These are phyloP conservation scores for Camelina hispida DNA, from an alignment of 345 rosid genomes.

Conservation along the genomic window DNA sequence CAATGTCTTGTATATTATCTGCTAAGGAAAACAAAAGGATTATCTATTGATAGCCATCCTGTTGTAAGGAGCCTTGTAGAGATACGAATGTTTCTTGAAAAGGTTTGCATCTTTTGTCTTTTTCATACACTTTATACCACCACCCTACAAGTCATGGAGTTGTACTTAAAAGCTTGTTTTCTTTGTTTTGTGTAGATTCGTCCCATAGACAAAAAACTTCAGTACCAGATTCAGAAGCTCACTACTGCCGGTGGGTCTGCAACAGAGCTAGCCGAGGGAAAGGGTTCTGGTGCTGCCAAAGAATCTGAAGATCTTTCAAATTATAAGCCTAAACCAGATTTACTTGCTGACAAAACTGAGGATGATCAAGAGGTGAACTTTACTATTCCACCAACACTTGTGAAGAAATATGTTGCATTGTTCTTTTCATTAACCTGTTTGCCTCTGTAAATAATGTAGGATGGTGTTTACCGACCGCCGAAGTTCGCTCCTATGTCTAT, in stretches of 20 bases:
- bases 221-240: constrained; percentile 91
- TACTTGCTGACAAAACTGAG: constrained; percentile 62
- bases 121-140: neutral
- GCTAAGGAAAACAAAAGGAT: constrained; percentile 83
- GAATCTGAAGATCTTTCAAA: constrained; percentile 69
- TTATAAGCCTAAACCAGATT: constrained; percentile 82
- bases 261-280: constrained; percentile 48
- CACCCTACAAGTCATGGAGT: neutral
- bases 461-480: constrained; percentile 68
- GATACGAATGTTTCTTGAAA: constrained; percentile 83
- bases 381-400: neutral
- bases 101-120: constrained; percentile 54
- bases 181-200: constrained; percentile 60
- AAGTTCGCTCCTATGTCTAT: constrained; percentile 75
- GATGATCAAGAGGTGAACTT: constrained; percentile 35
- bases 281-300: constrained; percentile 43
- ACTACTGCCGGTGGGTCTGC: constrained; percentile 50
- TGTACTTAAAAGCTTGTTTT: neutral
- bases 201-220: constrained; percentile 86
- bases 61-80: constrained; percentile 84
- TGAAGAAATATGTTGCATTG: neutral
- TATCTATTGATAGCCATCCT: constrained; percentile 77
- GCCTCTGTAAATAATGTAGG: constrained; percentile 50
- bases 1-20: constrained; percentile 80
- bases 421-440: constrained; percentile 32